Evolutionary conservation across 441 rosid genomes (phyloP), one percentile per base, ranked within the genome.

Genomic region (Iberis amara): DNA sequence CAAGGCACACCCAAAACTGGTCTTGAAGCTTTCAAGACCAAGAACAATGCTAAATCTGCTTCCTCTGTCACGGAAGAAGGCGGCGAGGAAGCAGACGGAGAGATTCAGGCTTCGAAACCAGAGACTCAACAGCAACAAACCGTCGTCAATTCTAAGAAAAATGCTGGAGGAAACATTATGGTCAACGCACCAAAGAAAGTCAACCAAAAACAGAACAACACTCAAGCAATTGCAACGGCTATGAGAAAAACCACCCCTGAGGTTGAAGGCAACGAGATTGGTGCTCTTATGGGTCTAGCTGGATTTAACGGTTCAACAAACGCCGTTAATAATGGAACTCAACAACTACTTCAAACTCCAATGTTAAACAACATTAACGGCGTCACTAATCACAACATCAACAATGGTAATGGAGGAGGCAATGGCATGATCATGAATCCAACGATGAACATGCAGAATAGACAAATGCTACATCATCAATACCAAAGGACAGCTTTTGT

Each of bases 401-500:
- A 35, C 69, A 49, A 51, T 76, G 71, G 57, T 64, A 46, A 52
- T 1, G 64, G 42, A 42, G 42, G 18, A 32, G n/a, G 24, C 21
- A 26, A 46, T 36, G 48, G 38, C 39, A 47, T 66, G 66, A 33
- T 60, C 82, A 75, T 66, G 79, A 75, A 70, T 66, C 54, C 62
- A 60, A 36, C 32, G 51, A 53, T 55, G 62, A 59, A 60, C 61
- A 64, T 72, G 76, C 89, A 74, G 47, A 75, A 32, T 14, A 63
- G 71, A 60, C 86, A 68, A 47, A 52, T 54, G 47, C 54, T 60
- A 74, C 69, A 44, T 14, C 61, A 63, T 39, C 74, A 85, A 83
- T 85, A 84, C 41, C 80, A 84, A 47, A 73, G 87, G 55, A 65
- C 94, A n/a, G 73, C 81, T 4, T 59, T 69, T 40, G 62, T 71